A percentile compares a stretch with the other conserved stretches of the same genome.
phyloP scores from a whole-genome alignment of 2,329 filamentous ascomycete species.

The Epichloe brachyelytri region DNA sequence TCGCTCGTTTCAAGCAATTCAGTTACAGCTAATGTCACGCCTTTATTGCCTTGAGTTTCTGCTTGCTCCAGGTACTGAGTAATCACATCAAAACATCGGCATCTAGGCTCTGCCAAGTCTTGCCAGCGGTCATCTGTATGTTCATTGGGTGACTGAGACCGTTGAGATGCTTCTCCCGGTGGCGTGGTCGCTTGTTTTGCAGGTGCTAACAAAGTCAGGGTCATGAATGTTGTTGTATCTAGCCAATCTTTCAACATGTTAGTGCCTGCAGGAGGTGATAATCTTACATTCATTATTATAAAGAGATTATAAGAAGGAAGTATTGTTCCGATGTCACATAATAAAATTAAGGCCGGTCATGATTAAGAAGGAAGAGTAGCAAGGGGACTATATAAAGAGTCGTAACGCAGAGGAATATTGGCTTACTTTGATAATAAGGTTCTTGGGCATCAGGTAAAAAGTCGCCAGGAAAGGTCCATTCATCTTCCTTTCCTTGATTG shows the following conservation, averaged over 20 bases:
- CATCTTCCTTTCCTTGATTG: background rate
- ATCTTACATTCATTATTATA: background rate
- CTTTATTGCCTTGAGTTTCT: background rate
- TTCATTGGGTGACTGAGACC: background rate
- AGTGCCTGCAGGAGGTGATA: background rate
- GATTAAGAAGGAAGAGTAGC: background rate
- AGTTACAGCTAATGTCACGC: background rate
- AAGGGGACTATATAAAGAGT: background rate
- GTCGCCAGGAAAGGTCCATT: background rate
- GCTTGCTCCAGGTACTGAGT: background rate
- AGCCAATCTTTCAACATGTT: background rate
- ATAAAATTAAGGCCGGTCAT: background rate
- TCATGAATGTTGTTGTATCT: background rate
- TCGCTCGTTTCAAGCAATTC: background rate
- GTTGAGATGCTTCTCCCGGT: background rate
- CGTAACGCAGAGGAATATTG: background rate
- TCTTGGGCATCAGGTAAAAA: background rate
- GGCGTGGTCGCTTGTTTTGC: background rate
- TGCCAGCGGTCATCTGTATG: background rate
- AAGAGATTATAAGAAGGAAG: background rate
- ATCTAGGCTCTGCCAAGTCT: background rate
- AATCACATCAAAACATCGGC: background rate
- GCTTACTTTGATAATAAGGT: background rate
- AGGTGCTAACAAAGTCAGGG: background rate
- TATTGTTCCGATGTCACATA: rapidly evolving